A percentile compares a stretch with the other conserved stretches of the same genome.
Evolutionary conservation across 495 filamentous ascomycete species (phyloP).

Genomic region (Aspergillus indologenus): DNA sequence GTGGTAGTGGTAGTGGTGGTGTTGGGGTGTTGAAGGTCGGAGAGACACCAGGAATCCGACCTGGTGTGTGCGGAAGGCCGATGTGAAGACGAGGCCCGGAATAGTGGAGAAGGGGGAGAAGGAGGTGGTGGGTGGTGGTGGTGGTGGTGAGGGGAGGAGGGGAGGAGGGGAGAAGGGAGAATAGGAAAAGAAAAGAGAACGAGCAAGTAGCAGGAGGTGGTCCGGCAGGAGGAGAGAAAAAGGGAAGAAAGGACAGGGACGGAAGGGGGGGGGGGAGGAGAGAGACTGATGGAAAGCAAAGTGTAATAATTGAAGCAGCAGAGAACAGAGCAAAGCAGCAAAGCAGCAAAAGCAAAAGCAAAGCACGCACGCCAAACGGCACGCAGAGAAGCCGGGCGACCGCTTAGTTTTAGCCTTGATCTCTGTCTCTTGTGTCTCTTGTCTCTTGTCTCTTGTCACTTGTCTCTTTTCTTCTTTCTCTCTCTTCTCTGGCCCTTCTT

Average conservation of each 20-base stretch:
- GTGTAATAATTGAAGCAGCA: too few species aligned
- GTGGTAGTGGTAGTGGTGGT: neutral
- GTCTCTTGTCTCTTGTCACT: too few species aligned
- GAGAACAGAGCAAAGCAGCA: constrained; percentile 10
- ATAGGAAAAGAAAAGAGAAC: constrained; percentile 2
- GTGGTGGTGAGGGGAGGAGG: constrained; percentile 7
- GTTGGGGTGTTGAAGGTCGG: neutral
- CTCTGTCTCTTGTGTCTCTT: constrained; percentile 9
- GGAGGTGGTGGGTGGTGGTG: neutral
- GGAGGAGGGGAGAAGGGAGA: constrained; percentile 3
- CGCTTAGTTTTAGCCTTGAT: constrained; percentile 16
- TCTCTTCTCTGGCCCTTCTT: neutral
- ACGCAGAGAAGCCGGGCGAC: constrained; percentile 20
- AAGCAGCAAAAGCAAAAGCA: constrained; percentile 9
- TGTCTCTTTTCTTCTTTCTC: too few species aligned
- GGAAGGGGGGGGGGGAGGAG: constrained; percentile 10
- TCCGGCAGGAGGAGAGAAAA: constrained; percentile 3
- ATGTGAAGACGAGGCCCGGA: neutral
- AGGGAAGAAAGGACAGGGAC: constrained; percentile 16
- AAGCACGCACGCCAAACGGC: constrained; percentile 12
- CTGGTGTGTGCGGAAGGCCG: neutral
- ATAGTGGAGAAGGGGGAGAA: neutral
- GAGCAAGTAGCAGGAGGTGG: constrained; percentile 7
- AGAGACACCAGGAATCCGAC: neutral
- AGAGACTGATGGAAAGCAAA: constrained; percentile 10